Percentiles rank a stretch among this genome's conserved stretches.
Evolutionary conservation across 345 rosid genomes (phyloP).

Genomic region (Tarenaya hassleriana): DNA sequence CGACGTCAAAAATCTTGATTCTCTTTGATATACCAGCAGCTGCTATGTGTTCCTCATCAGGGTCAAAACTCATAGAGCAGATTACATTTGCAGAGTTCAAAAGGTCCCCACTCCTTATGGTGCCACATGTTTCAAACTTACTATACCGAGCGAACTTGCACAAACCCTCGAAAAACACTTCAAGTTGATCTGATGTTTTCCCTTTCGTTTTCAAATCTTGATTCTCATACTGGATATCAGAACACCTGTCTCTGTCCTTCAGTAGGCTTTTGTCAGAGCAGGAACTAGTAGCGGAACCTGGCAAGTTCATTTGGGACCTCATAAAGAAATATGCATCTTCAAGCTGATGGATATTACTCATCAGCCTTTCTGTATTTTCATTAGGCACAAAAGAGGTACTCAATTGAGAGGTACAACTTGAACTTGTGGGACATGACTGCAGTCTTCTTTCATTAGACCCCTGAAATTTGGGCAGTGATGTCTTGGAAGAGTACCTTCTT

Average conservation of each 20-base stretch:
- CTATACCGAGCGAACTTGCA: conserved; percentile 71
- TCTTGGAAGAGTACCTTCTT: conserved; percentile 35
- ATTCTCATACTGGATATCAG: conserved; percentile 31
- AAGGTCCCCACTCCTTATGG: conserved; percentile 65
- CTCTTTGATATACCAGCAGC: conserved; percentile 88
- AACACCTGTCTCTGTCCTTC: conserved; percentile 30
- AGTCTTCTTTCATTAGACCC: conserved; percentile 24
- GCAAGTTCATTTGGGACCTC: conserved; percentile 47
- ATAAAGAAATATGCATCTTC: conserved; percentile 74
- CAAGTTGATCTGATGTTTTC: conserved; percentile 41
- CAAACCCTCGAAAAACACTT: conserved; percentile 66
- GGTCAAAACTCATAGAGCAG: conserved; percentile 74
- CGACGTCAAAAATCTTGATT: conserved; percentile 76
- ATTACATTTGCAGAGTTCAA: conserved; percentile 69
- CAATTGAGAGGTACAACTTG: conserved; percentile 27
- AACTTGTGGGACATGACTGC: conserved; percentile 19
- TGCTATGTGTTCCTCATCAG: conserved; percentile 70
- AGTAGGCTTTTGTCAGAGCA: conserved; percentile 40
- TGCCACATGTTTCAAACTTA: conserved; percentile 71
- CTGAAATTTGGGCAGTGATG: conserved; percentile 29
- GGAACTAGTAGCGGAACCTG: conserved; percentile 27
- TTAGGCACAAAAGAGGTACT: conserved; percentile 30
- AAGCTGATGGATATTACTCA: conserved; percentile 53
- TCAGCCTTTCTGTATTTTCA: conserved; percentile 42
- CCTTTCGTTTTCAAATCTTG: conserved; percentile 30